These are phyloP conservation scores for Mayamaea pseudoterrestris DNA, from an alignment of 108 stramenopile species.

Conservation along the genomic window DNA sequence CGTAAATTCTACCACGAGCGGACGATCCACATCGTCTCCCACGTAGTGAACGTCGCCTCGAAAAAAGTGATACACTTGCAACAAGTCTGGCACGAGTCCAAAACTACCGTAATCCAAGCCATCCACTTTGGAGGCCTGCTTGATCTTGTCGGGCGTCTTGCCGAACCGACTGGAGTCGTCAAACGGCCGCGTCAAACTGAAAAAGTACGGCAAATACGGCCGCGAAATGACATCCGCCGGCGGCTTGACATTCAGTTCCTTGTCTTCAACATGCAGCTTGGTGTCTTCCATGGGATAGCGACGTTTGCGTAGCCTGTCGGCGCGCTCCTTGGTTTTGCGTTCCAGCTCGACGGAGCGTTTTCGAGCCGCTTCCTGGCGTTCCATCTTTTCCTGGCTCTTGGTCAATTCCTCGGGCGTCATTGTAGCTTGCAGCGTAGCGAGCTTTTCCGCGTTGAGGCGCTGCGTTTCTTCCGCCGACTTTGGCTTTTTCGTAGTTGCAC, in stretches of 20 bases:
- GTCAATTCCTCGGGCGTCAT: constrained; percentile 4
- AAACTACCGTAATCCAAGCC: constrained; percentile 10
- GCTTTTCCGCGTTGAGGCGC: constrained; percentile 19
- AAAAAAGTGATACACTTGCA: constrained; percentile 75
- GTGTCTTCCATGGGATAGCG: constrained; percentile 78
- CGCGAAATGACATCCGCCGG: constrained; percentile 31
- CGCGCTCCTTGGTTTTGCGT: constrained; percentile 22
- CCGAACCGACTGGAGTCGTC: constrained; percentile 2
- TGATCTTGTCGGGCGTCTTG: constrained; percentile 3
- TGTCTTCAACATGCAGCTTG: constrained; percentile 57
- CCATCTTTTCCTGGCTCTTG: constrained; percentile 1
- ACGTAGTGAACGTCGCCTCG: constrained; percentile 45
- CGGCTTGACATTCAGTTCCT: constrained; percentile 52
- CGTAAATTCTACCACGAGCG: constrained; percentile 41
- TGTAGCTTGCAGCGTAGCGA: background rate
- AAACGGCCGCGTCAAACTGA: background rate
- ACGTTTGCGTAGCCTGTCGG: constrained; percentile 47
- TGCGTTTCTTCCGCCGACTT: constrained; percentile 11
- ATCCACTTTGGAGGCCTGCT: constrained; percentile 8
- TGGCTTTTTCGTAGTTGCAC: constrained; percentile 27
- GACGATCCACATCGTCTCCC: constrained; percentile 4
- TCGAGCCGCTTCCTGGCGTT: constrained; percentile 19
- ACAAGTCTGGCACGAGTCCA: constrained; percentile 45
- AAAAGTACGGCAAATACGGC: constrained; percentile 40
- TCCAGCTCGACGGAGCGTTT: constrained; percentile 5